Evolutionary conservation across 352 stramenopile species (phyloP), one percentile per base, ranked within the genome.

Genomic region (Thalassiosira livingstoniorum): DNA sequence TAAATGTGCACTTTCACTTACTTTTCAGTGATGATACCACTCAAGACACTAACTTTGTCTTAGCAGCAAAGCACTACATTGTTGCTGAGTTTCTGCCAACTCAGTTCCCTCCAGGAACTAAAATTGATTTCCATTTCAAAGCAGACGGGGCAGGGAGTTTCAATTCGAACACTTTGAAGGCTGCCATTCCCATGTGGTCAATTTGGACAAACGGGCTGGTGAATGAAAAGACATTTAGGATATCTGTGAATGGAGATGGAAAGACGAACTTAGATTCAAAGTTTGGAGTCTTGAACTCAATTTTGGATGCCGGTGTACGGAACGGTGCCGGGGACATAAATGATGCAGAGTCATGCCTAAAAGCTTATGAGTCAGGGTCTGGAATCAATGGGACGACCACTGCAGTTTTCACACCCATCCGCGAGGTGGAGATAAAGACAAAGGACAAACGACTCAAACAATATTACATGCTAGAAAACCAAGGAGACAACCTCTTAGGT

Each of bases 231-330:
- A 32, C 31, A 7, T 64, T 57, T 63, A 27, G 65, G 21, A 65
- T 74, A 32, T 13, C 35, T 13, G 37, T 57, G 5, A 57, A 53
- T 60, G 65, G 65, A 29, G 65, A 37, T 10, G 65, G 65, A n/a
- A 55, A 74, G 15, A 74, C 65, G 21, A 35, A 5, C 29, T 34
- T 74, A 32, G 65, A 74, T 65, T 39, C 18, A 32, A 65, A 37
- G 5, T 74, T 74, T 65, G 65, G 65, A 10, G 7, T 34, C 4
- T 27, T 63, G 11, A 3, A 4, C 5, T 15, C 18, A 21, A 39
- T 10, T 23, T 10, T 74, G 37, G 11, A 43, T 15, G 31, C 7
- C 2, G 37, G 18, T 45, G 65, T 60, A 27, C 4, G 64, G 42
- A 47, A 45, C 31, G 65, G 65, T 29, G 5, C n/a, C 27, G 42